These are phyloP conservation scores for Saccharomycopsis vini DNA, from an alignment of 805 yeast genomes.

Conservation along the genomic window DNA sequence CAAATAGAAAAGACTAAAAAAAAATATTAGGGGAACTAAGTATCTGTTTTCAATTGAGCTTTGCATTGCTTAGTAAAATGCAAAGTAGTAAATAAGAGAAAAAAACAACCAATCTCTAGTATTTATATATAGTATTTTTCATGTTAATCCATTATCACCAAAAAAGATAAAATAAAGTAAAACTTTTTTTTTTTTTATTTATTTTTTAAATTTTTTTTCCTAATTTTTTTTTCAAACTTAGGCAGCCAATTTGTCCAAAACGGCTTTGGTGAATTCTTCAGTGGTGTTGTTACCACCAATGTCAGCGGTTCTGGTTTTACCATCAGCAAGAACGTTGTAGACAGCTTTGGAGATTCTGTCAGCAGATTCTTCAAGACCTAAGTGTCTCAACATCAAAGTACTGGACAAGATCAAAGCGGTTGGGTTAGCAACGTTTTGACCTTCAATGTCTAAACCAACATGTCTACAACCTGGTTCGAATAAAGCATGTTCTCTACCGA, in stretches of 20 bases:
- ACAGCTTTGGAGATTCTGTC: constrained; percentile 85
- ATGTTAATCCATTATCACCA: too few species aligned
- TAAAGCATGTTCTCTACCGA: constrained; percentile 94
- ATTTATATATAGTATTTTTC: too few species aligned
- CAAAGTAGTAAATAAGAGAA: too few species aligned
- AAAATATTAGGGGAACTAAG: too few species aligned
- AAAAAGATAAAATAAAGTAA: too few species aligned
- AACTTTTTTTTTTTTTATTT: too few species aligned
- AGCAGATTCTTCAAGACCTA: constrained; percentile 79
- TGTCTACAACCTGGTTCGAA: constrained; percentile 99
- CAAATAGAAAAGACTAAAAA: too few species aligned
- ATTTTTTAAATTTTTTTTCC: too few species aligned
- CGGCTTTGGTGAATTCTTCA: constrained; percentile 89
- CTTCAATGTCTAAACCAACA: constrained; percentile 94
- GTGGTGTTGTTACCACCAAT: constrained; percentile 87
- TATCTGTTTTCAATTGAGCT: too few species aligned
- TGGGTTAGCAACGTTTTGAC: constrained; percentile 93
- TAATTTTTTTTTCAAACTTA: not conserved
- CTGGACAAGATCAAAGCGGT: constrained; percentile 94
- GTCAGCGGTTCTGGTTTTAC: constrained; percentile 76
- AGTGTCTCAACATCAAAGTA: constrained; percentile 86
- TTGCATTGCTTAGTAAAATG: too few species aligned
- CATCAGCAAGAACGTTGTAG: constrained; percentile 82
- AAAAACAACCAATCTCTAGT: too few species aligned
- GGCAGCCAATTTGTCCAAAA: constrained; percentile 51